Percentiles rank a stretch among this genome's conserved stretches.
Conservation (phyloP, 805 yeast genomes). For the Saccharomycodes ludwigii region DNA sequence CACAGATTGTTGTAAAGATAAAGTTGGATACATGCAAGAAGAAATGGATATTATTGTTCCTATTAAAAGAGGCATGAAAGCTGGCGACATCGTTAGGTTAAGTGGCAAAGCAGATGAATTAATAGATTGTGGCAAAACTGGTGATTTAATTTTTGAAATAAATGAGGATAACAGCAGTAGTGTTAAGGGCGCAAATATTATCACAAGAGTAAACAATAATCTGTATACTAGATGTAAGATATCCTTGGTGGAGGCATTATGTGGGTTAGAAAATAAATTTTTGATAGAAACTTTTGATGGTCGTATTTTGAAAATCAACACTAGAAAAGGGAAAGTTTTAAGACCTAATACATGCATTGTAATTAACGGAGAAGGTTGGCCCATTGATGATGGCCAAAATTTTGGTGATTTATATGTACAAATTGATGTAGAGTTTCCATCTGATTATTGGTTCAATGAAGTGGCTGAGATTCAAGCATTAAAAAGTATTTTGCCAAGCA, state of each 20-base stretch:
- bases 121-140: conserved; percentile 52
- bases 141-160: conserved; percentile 62
- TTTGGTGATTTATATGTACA: conserved; percentile 63
- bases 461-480: conserved; percentile 47
- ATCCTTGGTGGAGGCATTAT: conserved; percentile 68
- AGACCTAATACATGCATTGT: conserved; percentile 62
- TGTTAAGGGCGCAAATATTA: too few relatives aligned
- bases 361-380: conserved; percentile 76
- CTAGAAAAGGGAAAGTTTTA: conserved; percentile 70
- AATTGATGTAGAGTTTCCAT: conserved; percentile 69
- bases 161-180: too few relatives aligned
- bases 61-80: conserved; percentile 57
- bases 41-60: conserved; percentile 65
- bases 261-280: conserved; percentile 58
- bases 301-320: conserved; percentile 49
- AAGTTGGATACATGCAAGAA: conserved; percentile 49
- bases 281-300: conserved; percentile 70
- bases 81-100: conserved; percentile 48
- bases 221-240: conserved; percentile 47
- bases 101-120: conserved; percentile 68
- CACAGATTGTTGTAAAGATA: conserved; percentile 57
- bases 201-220: conserved; percentile 51
- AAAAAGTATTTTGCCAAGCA: conserved; percentile 40
- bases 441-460: conserved; percentile 75
- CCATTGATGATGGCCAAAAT: conserved; percentile 28